Evolutionary conservation across 2,329 filamentous ascomycete species (phyloP).

Genomic region (Cadophora luteo-olivacea): DNA sequence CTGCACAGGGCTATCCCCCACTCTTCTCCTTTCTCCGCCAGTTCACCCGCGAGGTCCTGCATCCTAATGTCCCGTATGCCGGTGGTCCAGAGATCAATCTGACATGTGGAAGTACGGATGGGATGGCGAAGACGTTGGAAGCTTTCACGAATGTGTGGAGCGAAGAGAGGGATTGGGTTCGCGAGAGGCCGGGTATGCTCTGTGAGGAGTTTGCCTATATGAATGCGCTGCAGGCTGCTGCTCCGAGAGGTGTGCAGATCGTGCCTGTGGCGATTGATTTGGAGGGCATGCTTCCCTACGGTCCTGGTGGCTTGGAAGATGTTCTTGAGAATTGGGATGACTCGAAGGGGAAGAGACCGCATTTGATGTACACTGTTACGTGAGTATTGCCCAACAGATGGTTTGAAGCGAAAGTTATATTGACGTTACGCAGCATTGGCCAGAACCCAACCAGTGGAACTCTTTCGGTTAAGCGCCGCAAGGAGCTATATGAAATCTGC

Average conservation of each 20-base stretch:
- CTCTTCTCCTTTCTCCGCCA: slow-evolving; percentile 79
- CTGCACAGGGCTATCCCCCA: slow-evolving; percentile 81
- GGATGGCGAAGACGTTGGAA: slow-evolving; percentile 78
- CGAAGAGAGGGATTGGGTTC: slow-evolving; percentile 68
- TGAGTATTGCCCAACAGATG: slow-evolving; percentile 54
- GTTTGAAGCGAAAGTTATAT: slow-evolving; percentile 17
- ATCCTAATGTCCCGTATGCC: slow-evolving; percentile 81
- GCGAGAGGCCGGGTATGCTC: slow-evolving; percentile 77
- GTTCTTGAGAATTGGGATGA: slow-evolving; percentile 85
- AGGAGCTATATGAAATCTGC: slow-evolving; percentile 81
- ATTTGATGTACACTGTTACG: slow-evolving; percentile 90
- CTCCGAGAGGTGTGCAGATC: slow-evolving; percentile 67
- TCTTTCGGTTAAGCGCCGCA: slow-evolving; percentile 74
- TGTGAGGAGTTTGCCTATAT: slow-evolving; percentile 84
- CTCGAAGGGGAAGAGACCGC: slow-evolving; percentile 74
- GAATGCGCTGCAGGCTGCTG: slow-evolving; percentile 72
- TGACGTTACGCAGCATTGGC: slow-evolving; percentile 65
- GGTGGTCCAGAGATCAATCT: slow-evolving; percentile 79
- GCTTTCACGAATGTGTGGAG: slow-evolving; percentile 80
- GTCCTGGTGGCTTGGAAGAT: slow-evolving; percentile 76
- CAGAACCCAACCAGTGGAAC: slow-evolving; percentile 87
- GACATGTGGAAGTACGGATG: slow-evolving; percentile 85
- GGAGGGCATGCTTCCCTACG: slow-evolving; percentile 78
- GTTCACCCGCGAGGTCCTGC: slow-evolving; percentile 77
- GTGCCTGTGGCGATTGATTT: slow-evolving; percentile 78